A percentile compares a stretch with the other conserved stretches of the same genome.
phyloP scores from a whole-genome alignment of 208 protist genomes.

The Acanthamoeba culbertsoni region DNA sequence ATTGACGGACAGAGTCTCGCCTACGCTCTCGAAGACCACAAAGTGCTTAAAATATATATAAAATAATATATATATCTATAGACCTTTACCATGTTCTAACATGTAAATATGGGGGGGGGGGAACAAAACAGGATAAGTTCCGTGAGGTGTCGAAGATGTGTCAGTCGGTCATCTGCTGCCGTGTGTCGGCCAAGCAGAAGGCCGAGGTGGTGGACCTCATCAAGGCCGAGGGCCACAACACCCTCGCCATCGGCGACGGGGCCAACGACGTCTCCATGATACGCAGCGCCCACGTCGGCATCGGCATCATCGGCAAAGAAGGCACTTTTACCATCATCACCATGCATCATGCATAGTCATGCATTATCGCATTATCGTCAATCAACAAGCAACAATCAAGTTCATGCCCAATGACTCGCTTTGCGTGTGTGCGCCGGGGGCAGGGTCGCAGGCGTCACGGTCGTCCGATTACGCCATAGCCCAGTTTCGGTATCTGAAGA shows the following conservation, averaged over 20 bases:
- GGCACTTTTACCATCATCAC: slow-evolving; percentile 64
- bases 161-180: slow-evolving; percentile 65
- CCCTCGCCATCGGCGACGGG: slow-evolving; percentile 83
- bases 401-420: too few relatives aligned
- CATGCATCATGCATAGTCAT: too few relatives aligned
- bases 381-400: too few relatives aligned
- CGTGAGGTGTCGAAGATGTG: not conserved
- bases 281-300: slow-evolving; percentile 82
- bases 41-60: too few relatives aligned
- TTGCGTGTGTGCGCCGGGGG: too few relatives aligned
- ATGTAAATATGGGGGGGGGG: too few relatives aligned
- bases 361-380: too few relatives aligned
- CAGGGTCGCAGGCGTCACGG: slow-evolving; percentile 81
- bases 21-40: slow-evolving; percentile 21
- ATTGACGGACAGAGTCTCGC: slow-evolving; percentile 14
- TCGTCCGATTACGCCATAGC: slow-evolving; percentile 82
- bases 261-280: slow-evolving; percentile 88
- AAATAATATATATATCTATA: too few relatives aligned
- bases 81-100: not conserved
- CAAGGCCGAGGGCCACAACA: slow-evolving; percentile 40
- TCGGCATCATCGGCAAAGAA: slow-evolving; percentile 86
- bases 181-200: slow-evolving; percentile 63
- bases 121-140: slow-evolving; percentile 35
- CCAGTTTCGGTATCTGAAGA: slow-evolving; percentile 87
- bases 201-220: slow-evolving; percentile 76